Percentiles rank a stretch among this genome's conserved stretches.
Evolutionary conservation across 2,329 filamentous ascomycete species (phyloP).

Genomic region (Endoconidiophora laricicola): DNA sequence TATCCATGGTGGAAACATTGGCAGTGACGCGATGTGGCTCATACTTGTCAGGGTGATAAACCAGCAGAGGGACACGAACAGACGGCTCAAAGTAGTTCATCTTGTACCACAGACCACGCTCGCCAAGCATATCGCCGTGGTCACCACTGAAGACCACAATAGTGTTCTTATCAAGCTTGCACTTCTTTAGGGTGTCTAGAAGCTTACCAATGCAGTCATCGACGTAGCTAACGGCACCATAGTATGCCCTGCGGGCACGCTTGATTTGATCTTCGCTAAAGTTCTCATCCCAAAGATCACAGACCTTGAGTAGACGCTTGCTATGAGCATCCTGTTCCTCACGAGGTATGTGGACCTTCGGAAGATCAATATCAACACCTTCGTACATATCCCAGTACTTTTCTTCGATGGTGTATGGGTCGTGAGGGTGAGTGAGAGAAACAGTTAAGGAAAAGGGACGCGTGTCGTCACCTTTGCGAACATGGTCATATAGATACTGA

Average conservation of each 20-base stretch:
- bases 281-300: slow-evolving; percentile 70
- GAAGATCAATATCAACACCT: slow-evolving; percentile 70
- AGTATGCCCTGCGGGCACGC: slow-evolving; percentile 74
- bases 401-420: slow-evolving; percentile 84
- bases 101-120: slow-evolving; percentile 89
- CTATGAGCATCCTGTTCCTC: slow-evolving; percentile 77
- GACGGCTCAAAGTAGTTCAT: slow-evolving; percentile 94
- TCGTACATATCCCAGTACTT: slow-evolving; percentile 92
- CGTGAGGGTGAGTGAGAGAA: slow-evolving; percentile 85
- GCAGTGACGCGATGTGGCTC: slow-evolving; percentile 57
- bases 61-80: slow-evolving; percentile 71
- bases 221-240: slow-evolving; percentile 83
- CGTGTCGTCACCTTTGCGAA: slow-evolving; percentile 55
- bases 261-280: slow-evolving; percentile 77
- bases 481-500: slow-evolving; percentile 81
- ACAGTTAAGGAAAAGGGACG: slow-evolving; percentile 78
- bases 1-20: slow-evolving; percentile 82
- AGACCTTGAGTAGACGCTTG: slow-evolving; percentile 69
- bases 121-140: slow-evolving; percentile 90
- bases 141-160: slow-evolving; percentile 87
- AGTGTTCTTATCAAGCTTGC: slow-evolving; percentile 66
- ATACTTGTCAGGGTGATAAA: slow-evolving; percentile 66
- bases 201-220: slow-evolving; percentile 83
- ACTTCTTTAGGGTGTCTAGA: slow-evolving; percentile 59
- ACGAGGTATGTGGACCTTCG: slow-evolving; percentile 59